A percentile compares a stretch with the other conserved stretches of the same genome.
Conservation (phyloP, 768 basidiomycete species). For the Collybiopsis luxurians region DNA sequence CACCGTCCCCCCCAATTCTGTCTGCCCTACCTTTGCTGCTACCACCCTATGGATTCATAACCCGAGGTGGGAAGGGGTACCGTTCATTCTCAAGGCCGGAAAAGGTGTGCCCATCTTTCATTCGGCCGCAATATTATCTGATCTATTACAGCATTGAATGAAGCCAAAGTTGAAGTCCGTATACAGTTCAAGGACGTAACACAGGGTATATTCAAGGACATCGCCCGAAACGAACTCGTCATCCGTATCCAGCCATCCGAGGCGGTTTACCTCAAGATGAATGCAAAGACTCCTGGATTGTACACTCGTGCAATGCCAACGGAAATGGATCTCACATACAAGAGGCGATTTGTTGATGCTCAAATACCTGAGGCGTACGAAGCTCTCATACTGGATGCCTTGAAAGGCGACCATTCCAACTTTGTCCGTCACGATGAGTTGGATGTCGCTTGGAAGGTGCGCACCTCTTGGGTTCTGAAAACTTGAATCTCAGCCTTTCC, state of each 20-base stretch:
- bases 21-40: slow-evolving; percentile 94
- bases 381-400: slow-evolving; percentile 90
- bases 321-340: slow-evolving; percentile 99
- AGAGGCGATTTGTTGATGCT: slow-evolving; percentile 85
- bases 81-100: slow-evolving; percentile 97
- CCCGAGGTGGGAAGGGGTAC: slow-evolving; percentile 97
- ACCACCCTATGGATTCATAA: slow-evolving; percentile 90
- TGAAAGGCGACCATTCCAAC: slow-evolving; percentile 99
- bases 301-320: slow-evolving; percentile 88
- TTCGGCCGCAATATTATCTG: background rate
- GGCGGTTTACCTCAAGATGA: slow-evolving; percentile 96
- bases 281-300: slow-evolving; percentile 91
- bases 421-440: slow-evolving; percentile 98
- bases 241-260: slow-evolving; percentile 96
- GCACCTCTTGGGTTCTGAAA: slow-evolving; percentile 16
- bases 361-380: slow-evolving; percentile 98
- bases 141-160: slow-evolving; percentile 74
- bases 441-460: slow-evolving; percentile 95
- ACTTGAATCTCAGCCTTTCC: background rate
- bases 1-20: slow-evolving; percentile 88
- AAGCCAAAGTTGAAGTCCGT: slow-evolving; percentile 97
- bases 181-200: slow-evolving; percentile 99
- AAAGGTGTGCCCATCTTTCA: slow-evolving; percentile 61
- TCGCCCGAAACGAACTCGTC: slow-evolving; percentile 95
- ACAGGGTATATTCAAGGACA: slow-evolving; percentile 94